Evolutionary conservation across 2,329 filamentous ascomycete species (phyloP), one percentile per base, ranked within the genome.

Genomic region (Pseudogymnoascus sp.): DNA sequence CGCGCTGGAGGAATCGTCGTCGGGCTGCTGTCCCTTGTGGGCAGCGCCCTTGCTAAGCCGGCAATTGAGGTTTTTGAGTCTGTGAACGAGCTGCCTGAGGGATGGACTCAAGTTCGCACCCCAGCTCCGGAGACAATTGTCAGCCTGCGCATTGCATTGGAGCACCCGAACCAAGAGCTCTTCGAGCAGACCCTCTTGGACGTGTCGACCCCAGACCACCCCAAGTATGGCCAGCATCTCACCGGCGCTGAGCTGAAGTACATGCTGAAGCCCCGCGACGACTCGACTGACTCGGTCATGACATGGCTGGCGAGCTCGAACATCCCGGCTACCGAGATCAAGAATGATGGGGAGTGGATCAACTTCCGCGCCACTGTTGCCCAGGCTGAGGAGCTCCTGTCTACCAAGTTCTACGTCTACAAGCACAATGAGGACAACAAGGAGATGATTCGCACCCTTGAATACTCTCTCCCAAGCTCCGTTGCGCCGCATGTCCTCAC

Each of bases 211-310:
- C 81, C 81, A 1, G 75, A 75, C 5, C 73, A 77, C 65, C 66
- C 75, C 3, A 71, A 73, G 14, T 83, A 83, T 66, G 81, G 81
- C 26, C 70, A 80, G 63, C 81, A 82, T 69, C 75, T 81, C 66
- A 75, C 73, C 21, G 72, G 75, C 42, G 71, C 75, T 11, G 76
- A 79, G 39, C 73, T 80, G 63, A 76, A 79, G 54, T 67, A 73
- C 3, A 73, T 79, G 66, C 75, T 81, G 45, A 75, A 73, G 6
- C 76, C 78, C 1, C 70, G 73, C 6, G 69, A 74, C 3, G 74
- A 76, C 5, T 74, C 75, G 6, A 68, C 74, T 6, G 67, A 73
- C 0, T 68, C 72, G 1, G 76, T 80, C 14, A 69, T 75, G 7
- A 67, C 65, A 21, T 83, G 80, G 80, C 72, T 83, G n/a, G 71